Base-by-base conservation (phyloP, 257 asterid genomes). In the Avicennia marina region DNA sequence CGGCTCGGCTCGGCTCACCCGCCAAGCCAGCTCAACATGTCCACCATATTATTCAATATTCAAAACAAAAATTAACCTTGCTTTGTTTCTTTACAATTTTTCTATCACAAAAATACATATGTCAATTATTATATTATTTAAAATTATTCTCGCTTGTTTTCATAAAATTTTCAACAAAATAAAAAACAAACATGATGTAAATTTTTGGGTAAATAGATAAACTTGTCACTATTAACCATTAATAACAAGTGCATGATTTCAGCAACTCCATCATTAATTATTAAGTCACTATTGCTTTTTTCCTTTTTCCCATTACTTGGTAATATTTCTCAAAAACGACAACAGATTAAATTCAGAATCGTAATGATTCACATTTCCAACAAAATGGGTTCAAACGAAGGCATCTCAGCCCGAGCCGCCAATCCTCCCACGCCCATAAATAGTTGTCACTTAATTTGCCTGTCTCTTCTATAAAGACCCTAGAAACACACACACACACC, bases 391-490 rank as follows among this genome's bases (percentile, higher is more conserved):
- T 9, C 10, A 36, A 40, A 58, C n/a, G 7, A 48, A 73, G 64
- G 69, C 70, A 63, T 39, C 40, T 38, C 32, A 74, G 48, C 40
- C 61, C 66, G 73, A 59, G 58, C 71, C 76, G 10, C 34, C 16
- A 54, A 24, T 36, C 16, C 18, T 3, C 47, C 11, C 4, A 20
- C 7, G 27, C 26, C 62, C 51, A 13, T 43, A 12, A 19, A 21
- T 20, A 36, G 6, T 26, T 4, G 11, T 10, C 24, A 47, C 53
- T 24, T 10, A 27, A 29, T 16, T 11, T 46, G 15, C 15, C 47
- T 22, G 1, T 44, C 34, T 19, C 63, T 47, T 54, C 64, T 79
- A 75, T 75, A 83, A 62, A 50, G 32, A 50, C 51, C 48, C 33
- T 5, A 16, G n/a, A n/a, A n/a, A n/a, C n/a, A n/a, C n/a, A 25